Evolutionary conservation across 306 rosid genomes (phyloP).

Genomic region (Cyamopsis tetragonoloba): DNA sequence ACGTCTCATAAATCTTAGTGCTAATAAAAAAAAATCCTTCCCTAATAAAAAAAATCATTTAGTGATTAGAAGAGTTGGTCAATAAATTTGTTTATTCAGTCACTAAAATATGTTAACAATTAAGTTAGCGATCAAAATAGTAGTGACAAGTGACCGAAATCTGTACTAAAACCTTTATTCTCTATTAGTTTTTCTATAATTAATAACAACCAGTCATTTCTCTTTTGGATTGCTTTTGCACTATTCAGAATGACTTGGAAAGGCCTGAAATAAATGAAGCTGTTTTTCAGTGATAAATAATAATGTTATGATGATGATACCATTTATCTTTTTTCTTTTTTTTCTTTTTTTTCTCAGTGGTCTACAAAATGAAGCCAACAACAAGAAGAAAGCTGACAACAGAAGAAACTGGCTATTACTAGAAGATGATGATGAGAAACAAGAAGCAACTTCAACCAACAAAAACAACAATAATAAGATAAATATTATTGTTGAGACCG

Average conservation of each 20-base stretch:
- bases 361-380: constrained; percentile 43
- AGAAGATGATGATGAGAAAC: constrained; percentile 36
- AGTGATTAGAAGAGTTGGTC: too few species aligned
- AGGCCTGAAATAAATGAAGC: constrained; percentile 3
- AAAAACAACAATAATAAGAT: too few species aligned
- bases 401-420: constrained; percentile 43
- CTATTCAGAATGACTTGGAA: constrained; percentile 24
- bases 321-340: background rate
- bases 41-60: too few species aligned
- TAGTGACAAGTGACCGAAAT: too few species aligned
- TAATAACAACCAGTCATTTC: constrained; percentile 5
- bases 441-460: constrained; percentile 41
- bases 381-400: constrained; percentile 48
- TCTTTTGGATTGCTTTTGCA: constrained; percentile 21
- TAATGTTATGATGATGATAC: too few species aligned
- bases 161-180: too few species aligned
- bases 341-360: constrained; percentile 47
- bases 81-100: too few species aligned
- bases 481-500: constrained; percentile 49
- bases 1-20: constrained; percentile 24
- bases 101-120: too few species aligned
- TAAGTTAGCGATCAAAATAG: too few species aligned
- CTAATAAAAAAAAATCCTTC: too few species aligned
- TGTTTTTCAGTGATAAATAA: constrained; percentile 4
- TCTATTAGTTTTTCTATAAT: background rate